Evolutionary conservation across 108 stramenopile species (phyloP), one percentile per base, ranked within the genome.

Genomic region (Seminavis robusta): DNA sequence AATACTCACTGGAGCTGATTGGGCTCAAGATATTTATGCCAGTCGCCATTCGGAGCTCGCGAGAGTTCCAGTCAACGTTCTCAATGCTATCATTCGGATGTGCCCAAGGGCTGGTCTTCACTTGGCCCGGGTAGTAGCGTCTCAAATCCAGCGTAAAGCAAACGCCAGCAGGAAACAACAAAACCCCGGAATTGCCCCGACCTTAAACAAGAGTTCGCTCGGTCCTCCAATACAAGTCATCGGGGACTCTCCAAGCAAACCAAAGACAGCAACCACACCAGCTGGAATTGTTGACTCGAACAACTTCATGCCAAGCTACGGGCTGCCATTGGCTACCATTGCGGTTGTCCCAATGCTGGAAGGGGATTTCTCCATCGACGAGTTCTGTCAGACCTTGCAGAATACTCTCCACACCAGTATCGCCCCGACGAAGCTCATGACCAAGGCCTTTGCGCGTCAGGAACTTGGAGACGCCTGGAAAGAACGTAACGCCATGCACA

Each of bases 371-470:
- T 37, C 47, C n/a, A 11, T 72, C 16, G 45, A 64, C 25, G 50
- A 63, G 20, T 75, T 75, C 33, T 75, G 74, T 41, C n/a, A 24
- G 9, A 61, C 52, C 5, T 16, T 75, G 2, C 47, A 1, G 21
- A 39, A 31, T 56, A 61, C 10, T 58, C 76, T 23, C n/a, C n/a
- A n/a, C n/a, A 19, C 36, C 3, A 56, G 23, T 13, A 71, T 76
- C n/a, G 79, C 79, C 27, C 79, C 79, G 15, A 68, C 63, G 11
- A 75, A 63, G 45, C 66, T 72, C 0, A 13, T 80, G 1, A 75
- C 65, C 6, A 80, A 80, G 47, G 30, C 38, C 13, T 33, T 61
- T n/a, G 53, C 61, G 15, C 52, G 40, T 31, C 30, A 42, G 4
- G 34, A 46, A 13, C 34, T 80, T 25, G 79, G 79, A 3, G 59